Percentiles rank a stretch among this genome's conserved stretches.
These are phyloP conservation scores for Candida boleticola DNA, from an alignment of 805 yeast genomes.

Conservation along the genomic window DNA sequence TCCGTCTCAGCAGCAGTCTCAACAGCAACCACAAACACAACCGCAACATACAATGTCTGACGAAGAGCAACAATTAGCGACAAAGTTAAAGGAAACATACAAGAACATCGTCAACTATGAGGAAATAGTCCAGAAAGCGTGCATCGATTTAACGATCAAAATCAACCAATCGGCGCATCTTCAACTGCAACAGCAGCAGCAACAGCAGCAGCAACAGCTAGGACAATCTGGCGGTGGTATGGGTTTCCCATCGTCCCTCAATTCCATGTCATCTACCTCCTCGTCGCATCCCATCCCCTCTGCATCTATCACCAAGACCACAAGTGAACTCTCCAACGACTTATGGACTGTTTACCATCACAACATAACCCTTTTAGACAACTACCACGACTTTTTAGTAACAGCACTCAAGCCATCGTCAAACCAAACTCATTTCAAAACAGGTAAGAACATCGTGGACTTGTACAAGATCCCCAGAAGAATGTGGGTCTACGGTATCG, in stretches of 20 bases:
- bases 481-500: conserved; percentile 85
- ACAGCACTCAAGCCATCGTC: conserved; percentile 66
- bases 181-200: conserved; percentile 22
- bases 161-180: conserved; percentile 37
- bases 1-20: conserved; percentile 7
- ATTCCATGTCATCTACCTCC: conserved; percentile 10
- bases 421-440: conserved; percentile 51
- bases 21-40: conserved; percentile 14
- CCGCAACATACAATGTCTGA: conserved; percentile 42
- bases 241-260: conserved; percentile 12
- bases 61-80: conserved; percentile 64
- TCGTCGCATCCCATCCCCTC: conserved; percentile 4
- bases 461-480: conserved; percentile 76
- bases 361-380: conserved; percentile 62
- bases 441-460: conserved; percentile 75
- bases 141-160: conserved; percentile 56
- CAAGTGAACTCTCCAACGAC: conserved; percentile 51
- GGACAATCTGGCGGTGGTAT: not conserved
- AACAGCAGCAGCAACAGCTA: conserved; percentile 10
- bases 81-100: conserved; percentile 72
- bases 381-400: conserved; percentile 68
- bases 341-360: conserved; percentile 71
- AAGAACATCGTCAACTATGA: conserved; percentile 66
- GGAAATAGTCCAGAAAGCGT: conserved; percentile 67
- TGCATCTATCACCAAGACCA: not conserved